A percentile compares a stretch with the other conserved stretches of the same genome.
phyloP scores from a whole-genome alignment of 352 stramenopile species.

The Globisporangium canariense region DNA sequence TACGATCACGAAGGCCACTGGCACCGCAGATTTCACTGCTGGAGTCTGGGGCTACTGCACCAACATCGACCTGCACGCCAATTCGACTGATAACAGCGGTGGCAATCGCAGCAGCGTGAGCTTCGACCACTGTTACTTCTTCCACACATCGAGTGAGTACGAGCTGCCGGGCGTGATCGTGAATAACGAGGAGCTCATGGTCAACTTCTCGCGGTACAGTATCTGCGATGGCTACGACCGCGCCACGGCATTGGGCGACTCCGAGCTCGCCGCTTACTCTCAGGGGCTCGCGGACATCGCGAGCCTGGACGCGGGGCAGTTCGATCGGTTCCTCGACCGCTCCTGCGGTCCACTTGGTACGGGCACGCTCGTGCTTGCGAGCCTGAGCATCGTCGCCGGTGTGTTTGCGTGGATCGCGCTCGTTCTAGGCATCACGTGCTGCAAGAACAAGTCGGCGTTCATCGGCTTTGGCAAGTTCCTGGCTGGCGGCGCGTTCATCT shows the following conservation, averaged over 20 bases:
- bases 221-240: slow-evolving; percentile 54
- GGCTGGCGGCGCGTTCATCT: slow-evolving; percentile 33
- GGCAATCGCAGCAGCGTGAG: slow-evolving; percentile 13
- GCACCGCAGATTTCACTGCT: slow-evolving; percentile 49
- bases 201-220: slow-evolving; percentile 54
- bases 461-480: slow-evolving; percentile 45
- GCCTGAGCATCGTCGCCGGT: slow-evolving; percentile 35
- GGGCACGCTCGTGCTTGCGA: slow-evolving; percentile 42
- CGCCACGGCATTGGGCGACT: slow-evolving; percentile 25
- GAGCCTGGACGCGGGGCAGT: slow-evolving; percentile 45
- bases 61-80: slow-evolving; percentile 37
- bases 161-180: slow-evolving; percentile 27
- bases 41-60: slow-evolving; percentile 69
- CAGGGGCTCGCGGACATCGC: slow-evolving; percentile 33
- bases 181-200: slow-evolving; percentile 24
- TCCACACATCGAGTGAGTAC: slow-evolving; percentile 59
- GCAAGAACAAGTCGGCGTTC: slow-evolving; percentile 65
- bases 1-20: slow-evolving; percentile 24
- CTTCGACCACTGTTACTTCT: slow-evolving; percentile 75
- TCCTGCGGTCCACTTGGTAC: slow-evolving; percentile 49
- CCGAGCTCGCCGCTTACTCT: slow-evolving; percentile 29
- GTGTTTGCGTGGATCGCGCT: slow-evolving; percentile 48
- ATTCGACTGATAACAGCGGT: slow-evolving; percentile 4
- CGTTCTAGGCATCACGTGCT: slow-evolving; percentile 63
- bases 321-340: slow-evolving; percentile 57